Evolutionary conservation across 2,329 filamentous ascomycete genomes (phyloP).

Genomic region (Alternaria sp.): DNA sequence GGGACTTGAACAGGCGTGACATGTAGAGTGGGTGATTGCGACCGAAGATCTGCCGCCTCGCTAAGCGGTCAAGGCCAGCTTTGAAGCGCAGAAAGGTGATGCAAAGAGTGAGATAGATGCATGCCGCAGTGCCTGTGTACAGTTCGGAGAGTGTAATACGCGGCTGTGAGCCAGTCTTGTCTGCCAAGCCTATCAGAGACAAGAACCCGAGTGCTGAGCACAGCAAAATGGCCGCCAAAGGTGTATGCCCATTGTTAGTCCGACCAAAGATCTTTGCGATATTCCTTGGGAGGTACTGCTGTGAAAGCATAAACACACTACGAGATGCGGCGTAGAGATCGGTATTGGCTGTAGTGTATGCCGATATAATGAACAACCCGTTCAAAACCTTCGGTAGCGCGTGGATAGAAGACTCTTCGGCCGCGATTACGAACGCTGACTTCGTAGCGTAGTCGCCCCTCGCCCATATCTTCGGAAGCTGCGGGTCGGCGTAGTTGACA

Average conservation of each 20-base stretch:
- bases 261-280: constrained; percentile 30
- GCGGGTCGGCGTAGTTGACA: constrained; percentile 37
- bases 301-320: constrained; percentile 37
- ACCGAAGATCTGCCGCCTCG: constrained; percentile 24
- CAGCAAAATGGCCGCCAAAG: constrained; percentile 35
- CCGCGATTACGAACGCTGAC: constrained; percentile 38
- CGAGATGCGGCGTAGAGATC: constrained; percentile 39
- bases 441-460: constrained; percentile 3
- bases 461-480: constrained; percentile 28
- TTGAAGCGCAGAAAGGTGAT: constrained; percentile 41
- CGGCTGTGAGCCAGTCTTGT: constrained; percentile 31
- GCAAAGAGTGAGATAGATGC: constrained; percentile 37
- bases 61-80: constrained; percentile 22
- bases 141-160: constrained; percentile 34
- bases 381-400: constrained; percentile 31
- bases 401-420: constrained; percentile 27
- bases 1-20: constrained; percentile 34
- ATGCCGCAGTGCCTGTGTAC: constrained; percentile 34
- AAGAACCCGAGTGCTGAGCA: constrained; percentile 37
- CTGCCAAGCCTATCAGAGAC: constrained; percentile 31
- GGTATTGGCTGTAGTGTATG: constrained; percentile 41
- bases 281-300: constrained; percentile 24
- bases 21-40: constrained; percentile 33
- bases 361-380: constrained; percentile 40
- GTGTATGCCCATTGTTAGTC: constrained; percentile 41